Evolutionary conservation across 106 monocot species (phyloP).

Genomic region (Gastrodia elata): DNA sequence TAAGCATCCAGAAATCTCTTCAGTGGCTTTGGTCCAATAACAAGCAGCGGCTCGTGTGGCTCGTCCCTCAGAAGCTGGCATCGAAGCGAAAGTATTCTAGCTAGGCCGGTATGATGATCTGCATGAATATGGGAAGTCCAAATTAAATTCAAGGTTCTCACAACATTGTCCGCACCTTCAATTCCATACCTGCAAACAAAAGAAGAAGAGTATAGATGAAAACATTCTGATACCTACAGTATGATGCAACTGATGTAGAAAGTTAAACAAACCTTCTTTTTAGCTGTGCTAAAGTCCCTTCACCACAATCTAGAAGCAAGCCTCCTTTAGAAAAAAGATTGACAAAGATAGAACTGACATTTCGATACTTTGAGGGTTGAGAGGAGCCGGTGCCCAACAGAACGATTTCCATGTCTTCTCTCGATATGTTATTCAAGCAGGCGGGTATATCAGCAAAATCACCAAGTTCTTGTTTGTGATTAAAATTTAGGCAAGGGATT

Average conservation of each 20-base stretch:
- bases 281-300: constrained; percentile 86
- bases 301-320: constrained; percentile 96
- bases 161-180: constrained; percentile 70
- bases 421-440: constrained; percentile 71
- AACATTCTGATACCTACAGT: neutral
- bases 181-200: constrained; percentile 67
- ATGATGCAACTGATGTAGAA: neutral
- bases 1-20: constrained; percentile 92
- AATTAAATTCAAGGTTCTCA: constrained; percentile 61
- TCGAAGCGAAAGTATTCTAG: constrained; percentile 68
- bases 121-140: constrained; percentile 99
- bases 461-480: constrained; percentile 6
- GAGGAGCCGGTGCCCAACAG: constrained; percentile 93
- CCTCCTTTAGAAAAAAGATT: constrained; percentile 87
- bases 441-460: constrained; percentile 42
- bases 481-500: constrained; percentile 9
- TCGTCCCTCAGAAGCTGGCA: constrained; percentile 45
- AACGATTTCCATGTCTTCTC: constrained; percentile 94
- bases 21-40: constrained; percentile 77
- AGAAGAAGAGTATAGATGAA: neutral
- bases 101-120: constrained; percentile 91
- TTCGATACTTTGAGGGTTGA: constrained; percentile 94
- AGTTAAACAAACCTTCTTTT: constrained; percentile 64
- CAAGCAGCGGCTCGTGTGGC: constrained; percentile 63
- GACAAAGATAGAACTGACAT: constrained; percentile 87